These are phyloP conservation scores for Cryptococcus floricola DNA, from an alignment of 1,284 basidiomycete species.

Conservation along the genomic window DNA sequence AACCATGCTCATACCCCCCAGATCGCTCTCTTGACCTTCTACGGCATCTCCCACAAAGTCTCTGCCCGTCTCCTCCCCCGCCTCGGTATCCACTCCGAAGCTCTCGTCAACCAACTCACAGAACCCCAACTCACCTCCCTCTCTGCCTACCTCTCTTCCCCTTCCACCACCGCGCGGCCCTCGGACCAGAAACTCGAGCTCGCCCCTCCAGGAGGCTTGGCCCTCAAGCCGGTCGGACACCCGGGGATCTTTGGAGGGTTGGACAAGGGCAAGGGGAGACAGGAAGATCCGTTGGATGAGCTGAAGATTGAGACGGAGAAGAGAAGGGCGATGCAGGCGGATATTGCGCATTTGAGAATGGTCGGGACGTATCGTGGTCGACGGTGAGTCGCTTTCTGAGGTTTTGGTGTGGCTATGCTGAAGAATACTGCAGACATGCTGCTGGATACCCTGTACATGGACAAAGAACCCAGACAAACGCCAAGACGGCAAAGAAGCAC, in stretches of 20 bases:
- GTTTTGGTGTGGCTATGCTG: not conserved
- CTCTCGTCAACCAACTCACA: slow-evolving; percentile 48
- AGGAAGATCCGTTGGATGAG: slow-evolving; percentile 47
- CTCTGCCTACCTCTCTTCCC: slow-evolving; percentile 55
- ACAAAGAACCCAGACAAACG: slow-evolving; percentile 55
- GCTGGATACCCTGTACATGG: slow-evolving; percentile 55
- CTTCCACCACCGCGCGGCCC: slow-evolving; percentile 40
- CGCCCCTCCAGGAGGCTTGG: slow-evolving; percentile 15
- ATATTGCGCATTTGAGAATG: slow-evolving; percentile 54
- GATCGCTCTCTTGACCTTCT: slow-evolving; percentile 55
- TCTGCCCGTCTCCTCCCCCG: slow-evolving; percentile 52
- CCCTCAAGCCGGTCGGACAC: not conserved
- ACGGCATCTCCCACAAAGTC: slow-evolving; percentile 53
- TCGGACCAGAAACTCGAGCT: slow-evolving; percentile 8
- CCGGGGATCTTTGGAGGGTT: not conserved
- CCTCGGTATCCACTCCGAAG: slow-evolving; percentile 52
- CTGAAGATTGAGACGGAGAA: slow-evolving; percentile 56
- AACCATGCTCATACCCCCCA: slow-evolving; percentile 22
- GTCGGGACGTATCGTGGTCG: slow-evolving; percentile 55
- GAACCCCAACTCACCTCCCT: slow-evolving; percentile 56
- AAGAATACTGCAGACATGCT: slow-evolving; percentile 47
- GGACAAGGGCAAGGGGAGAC: slow-evolving; percentile 2
- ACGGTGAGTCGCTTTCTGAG: slow-evolving; percentile 22
- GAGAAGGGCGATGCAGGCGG: slow-evolving; percentile 49
- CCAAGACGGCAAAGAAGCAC: slow-evolving; percentile 52